These are phyloP conservation scores for Nyctanthes arbortristis DNA, from an alignment of 257 asterid genomes.

Conservation along the genomic window DNA sequence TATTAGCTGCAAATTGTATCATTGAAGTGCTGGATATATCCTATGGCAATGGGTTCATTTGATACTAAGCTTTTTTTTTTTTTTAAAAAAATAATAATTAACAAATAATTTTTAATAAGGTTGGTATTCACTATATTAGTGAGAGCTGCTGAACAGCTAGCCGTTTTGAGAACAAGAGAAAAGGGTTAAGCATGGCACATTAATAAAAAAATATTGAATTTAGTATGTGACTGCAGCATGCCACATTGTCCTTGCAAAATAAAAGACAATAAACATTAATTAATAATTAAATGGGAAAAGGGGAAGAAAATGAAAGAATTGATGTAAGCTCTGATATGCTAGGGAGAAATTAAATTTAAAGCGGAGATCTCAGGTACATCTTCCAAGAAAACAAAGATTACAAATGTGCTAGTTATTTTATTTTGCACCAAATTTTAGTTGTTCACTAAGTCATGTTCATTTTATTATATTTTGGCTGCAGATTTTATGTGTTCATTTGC, in stretches of 20 bases:
- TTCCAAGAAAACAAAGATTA: background rate
- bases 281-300: background rate
- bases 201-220: background rate
- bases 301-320: background rate
- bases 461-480: conserved; percentile 36
- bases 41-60: too few relatives aligned
- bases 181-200: too few relatives aligned
- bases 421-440: background rate
- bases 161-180: background rate
- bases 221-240: background rate
- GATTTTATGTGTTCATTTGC: conserved; percentile 91
- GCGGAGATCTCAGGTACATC: background rate
- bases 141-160: background rate
- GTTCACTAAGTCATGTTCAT: conserved; percentile 6
- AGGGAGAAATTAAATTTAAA: background rate
- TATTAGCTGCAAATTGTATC: too few relatives aligned
- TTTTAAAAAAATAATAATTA: too few relatives aligned
- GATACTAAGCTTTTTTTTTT: too few relatives aligned
- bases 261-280: background rate
- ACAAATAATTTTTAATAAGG: background rate
- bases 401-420: background rate
- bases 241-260: background rate
- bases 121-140: background rate
- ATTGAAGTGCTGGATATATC: too few relatives aligned
- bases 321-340: background rate